Conservation (phyloP, 129 eudicot species). For the Calendula officinalis region DNA sequence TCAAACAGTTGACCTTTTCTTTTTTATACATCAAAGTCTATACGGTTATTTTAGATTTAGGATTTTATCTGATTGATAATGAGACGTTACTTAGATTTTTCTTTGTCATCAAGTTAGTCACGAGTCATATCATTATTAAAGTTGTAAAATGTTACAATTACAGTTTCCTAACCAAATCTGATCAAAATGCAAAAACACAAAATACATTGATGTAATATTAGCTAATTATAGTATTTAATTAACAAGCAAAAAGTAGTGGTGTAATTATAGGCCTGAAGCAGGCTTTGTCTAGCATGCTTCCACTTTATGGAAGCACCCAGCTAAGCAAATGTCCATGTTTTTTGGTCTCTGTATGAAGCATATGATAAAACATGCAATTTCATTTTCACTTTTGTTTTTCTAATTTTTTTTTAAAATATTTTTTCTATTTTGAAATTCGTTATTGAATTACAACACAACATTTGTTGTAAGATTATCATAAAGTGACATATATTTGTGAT, state of each 20-base stretch:
- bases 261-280: constrained; percentile 36
- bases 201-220: constrained; percentile 16
- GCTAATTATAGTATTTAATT: neutral
- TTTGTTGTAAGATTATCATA: too few species aligned
- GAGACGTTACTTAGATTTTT: too few species aligned
- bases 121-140: neutral
- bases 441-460: too few species aligned
- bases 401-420: neutral
- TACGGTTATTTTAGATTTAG: too few species aligned
- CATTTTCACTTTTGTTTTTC: neutral
- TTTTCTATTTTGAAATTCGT: neutral
- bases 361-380: neutral
- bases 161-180: neutral
- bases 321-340: constrained; percentile 18
- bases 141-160: neutral
- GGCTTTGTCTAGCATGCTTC: constrained; percentile 43
- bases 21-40: too few species aligned
- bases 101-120: too few species aligned
- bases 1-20: neutral
- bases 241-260: constrained; percentile 34
- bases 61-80: too few species aligned
- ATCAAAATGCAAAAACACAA: neutral
- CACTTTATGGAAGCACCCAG: constrained; percentile 31
- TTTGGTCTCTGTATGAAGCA: constrained; percentile 19
- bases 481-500: too few species aligned